These are phyloP conservation scores for Diutina neorugosa DNA, from an alignment of 1,139 yeast genomes.

Conservation along the genomic window DNA sequence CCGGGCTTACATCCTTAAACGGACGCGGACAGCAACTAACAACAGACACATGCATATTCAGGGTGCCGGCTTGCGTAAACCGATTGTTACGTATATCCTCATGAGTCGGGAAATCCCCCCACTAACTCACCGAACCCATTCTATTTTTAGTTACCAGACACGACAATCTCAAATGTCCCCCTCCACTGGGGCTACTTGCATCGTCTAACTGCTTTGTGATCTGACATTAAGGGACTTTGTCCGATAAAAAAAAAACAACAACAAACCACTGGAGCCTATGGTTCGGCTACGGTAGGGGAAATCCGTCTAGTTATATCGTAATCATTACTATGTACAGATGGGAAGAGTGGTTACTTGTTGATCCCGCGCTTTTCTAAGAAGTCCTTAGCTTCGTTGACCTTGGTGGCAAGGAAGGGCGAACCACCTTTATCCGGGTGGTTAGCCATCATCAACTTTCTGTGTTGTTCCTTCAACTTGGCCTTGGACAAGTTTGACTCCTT, in stretches of 20 bases:
- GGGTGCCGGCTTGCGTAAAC: background rate
- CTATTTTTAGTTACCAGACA: background rate
- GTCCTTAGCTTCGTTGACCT: slow-evolving; percentile 94
- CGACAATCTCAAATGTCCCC: too few species aligned
- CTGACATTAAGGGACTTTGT: too few species aligned
- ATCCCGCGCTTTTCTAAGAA: slow-evolving; percentile 77
- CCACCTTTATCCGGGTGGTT: slow-evolving; percentile 99
- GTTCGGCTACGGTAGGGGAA: too few species aligned
- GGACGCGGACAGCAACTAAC: background rate
- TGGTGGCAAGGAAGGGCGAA: slow-evolving; percentile 87
- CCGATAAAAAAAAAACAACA: background rate
- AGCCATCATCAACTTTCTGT: slow-evolving; percentile 75
- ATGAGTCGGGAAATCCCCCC: background rate
- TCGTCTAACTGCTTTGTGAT: background rate
- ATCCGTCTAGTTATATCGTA: background rate
- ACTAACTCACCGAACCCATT: background rate
- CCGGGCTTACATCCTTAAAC: background rate
- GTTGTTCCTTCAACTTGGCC: slow-evolving; percentile 79
- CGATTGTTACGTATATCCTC: background rate
- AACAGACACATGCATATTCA: background rate
- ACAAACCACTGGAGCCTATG: background rate
- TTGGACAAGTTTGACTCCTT: slow-evolving; percentile 69
- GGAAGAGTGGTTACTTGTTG: slow-evolving; percentile 16
- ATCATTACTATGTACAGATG: background rate
- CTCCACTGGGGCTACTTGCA: background rate